Evolutionary conservation across 2,329 filamentous ascomycete species (phyloP).

Genomic region (Dryadomyces quercivorus): DNA sequence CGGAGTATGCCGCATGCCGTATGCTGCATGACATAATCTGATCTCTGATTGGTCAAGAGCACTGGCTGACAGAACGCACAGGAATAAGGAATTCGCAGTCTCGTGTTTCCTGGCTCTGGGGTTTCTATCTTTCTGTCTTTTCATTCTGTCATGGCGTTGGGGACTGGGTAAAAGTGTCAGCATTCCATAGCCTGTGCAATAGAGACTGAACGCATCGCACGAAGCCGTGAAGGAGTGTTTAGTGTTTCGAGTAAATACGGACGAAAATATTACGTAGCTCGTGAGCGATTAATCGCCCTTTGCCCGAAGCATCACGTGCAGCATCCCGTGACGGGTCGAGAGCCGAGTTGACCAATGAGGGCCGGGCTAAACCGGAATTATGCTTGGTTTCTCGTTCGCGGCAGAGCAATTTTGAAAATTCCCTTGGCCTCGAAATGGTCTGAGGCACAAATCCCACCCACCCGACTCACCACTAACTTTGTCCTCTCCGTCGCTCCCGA

Average conservation of each 20-base stretch:
- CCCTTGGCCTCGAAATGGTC: conserved; percentile 9
- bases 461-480: background rate
- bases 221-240: too few relatives aligned
- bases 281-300: conserved; percentile 13
- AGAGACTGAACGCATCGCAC: too few relatives aligned
- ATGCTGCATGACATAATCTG: background rate
- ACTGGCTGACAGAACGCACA: too few relatives aligned
- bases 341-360: conserved; percentile 14
- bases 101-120: too few relatives aligned
- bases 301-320: conserved; percentile 8
- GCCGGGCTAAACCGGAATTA: conserved; percentile 16
- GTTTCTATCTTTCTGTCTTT: too few relatives aligned
- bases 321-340: conserved; percentile 2
- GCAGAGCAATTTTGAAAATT: conserved; percentile 4
- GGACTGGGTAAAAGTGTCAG: too few relatives aligned
- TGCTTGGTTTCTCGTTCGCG: conserved; percentile 1
- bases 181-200: too few relatives aligned
- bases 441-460: conserved; percentile 9
- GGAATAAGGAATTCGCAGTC: too few relatives aligned
- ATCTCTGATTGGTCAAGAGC: background rate
- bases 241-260: background rate
- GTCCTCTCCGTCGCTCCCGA: conserved; percentile 15
- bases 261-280: conserved; percentile 1
- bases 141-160: too few relatives aligned
- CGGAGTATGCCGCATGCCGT: background rate